Evolutionary conservation across 2,329 filamentous ascomycete genomes (phyloP).

Genomic region (Pseudovirgaria hyperparasitica): DNA sequence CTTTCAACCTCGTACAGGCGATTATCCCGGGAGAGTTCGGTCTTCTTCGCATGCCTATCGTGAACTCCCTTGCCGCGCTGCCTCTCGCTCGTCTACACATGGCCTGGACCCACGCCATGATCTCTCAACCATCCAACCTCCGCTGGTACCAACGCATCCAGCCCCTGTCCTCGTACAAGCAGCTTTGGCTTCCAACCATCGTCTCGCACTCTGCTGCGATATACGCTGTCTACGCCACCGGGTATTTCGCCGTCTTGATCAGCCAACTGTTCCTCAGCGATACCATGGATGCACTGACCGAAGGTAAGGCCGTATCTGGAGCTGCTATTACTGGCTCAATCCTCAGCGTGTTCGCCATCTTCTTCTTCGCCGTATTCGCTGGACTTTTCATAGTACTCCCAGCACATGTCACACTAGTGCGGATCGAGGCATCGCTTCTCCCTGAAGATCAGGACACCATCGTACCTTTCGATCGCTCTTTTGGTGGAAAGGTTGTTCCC

Average conservation of each 20-base stretch:
- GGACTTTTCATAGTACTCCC: slow-evolving; percentile 65
- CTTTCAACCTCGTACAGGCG: slow-evolving; percentile 32
- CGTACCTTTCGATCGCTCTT: slow-evolving; percentile 81
- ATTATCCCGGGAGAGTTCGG: slow-evolving; percentile 22
- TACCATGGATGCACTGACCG: slow-evolving; percentile 17
- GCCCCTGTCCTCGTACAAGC: slow-evolving; percentile 50
- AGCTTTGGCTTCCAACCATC: slow-evolving; percentile 55
- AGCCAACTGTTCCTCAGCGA: slow-evolving; percentile 20
- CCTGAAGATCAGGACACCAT: slow-evolving; percentile 71
- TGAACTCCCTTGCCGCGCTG: slow-evolving; percentile 45
- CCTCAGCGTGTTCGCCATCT: slow-evolving; percentile 29
- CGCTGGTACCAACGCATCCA: slow-evolving; percentile 55
- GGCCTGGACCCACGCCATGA: slow-evolving; percentile 76
- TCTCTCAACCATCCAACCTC: slow-evolving; percentile 53
- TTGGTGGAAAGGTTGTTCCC: slow-evolving; percentile 64
- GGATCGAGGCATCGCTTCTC: slow-evolving; percentile 78
- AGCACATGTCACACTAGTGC: slow-evolving; percentile 60
- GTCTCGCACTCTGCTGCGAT: slow-evolving; percentile 46
- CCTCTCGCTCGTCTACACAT: slow-evolving; percentile 56
- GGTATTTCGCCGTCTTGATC: slow-evolving; percentile 28
- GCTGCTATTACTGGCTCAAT: slow-evolving; percentile 14
- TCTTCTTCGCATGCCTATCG: slow-evolving; percentile 37
- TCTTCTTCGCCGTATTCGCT: slow-evolving; percentile 32
- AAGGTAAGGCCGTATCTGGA: slow-evolving; percentile 20
- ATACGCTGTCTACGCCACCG: slow-evolving; percentile 39